Percentiles rank a stretch among this genome's conserved stretches.
Conservation (phyloP, 2,329 filamentous ascomycete genomes). For the Aureobasidium lini region DNA sequence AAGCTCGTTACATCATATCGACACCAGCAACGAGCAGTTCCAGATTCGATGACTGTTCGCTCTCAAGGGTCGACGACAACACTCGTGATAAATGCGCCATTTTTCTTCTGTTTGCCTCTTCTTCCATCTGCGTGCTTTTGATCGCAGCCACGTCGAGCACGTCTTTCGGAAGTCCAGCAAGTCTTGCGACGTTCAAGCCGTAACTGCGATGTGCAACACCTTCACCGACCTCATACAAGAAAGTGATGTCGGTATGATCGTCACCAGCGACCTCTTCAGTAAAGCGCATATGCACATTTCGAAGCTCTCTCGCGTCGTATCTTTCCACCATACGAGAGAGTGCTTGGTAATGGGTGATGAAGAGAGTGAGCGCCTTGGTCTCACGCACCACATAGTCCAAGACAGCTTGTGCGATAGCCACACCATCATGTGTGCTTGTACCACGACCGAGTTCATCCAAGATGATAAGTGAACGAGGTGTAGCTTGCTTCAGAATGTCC, state of each 20-base stretch:
- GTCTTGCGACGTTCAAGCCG: slow-evolving; percentile 81
- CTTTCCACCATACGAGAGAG: slow-evolving; percentile 65
- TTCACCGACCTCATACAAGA: slow-evolving; percentile 85
- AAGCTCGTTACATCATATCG: slow-evolving; percentile 30
- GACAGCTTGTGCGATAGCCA: slow-evolving; percentile 90
- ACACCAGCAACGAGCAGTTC: slow-evolving; percentile 35
- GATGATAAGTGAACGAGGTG: slow-evolving; percentile 76
- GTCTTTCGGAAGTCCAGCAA: slow-evolving; percentile 70
- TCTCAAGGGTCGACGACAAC: slow-evolving; percentile 17
- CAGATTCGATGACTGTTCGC: slow-evolving; percentile 24
- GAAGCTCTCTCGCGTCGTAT: slow-evolving; percentile 57
- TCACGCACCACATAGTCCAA: slow-evolving; percentile 74
- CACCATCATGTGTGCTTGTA: slow-evolving; percentile 90
- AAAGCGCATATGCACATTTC: slow-evolving; percentile 94
- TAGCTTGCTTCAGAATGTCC: slow-evolving; percentile 82
- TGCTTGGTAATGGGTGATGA: slow-evolving; percentile 96
- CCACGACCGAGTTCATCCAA: slow-evolving; percentile 91
- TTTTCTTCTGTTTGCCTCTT: slow-evolving; percentile 57
- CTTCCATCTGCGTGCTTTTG: slow-evolving; percentile 76
- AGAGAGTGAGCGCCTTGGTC: slow-evolving; percentile 71
- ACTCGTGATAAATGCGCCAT: slow-evolving; percentile 37
- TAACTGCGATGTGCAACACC: slow-evolving; percentile 92
- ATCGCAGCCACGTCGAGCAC: slow-evolving; percentile 72
- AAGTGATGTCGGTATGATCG: slow-evolving; percentile 74
- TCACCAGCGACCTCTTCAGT: slow-evolving; percentile 45